Percentiles rank a stretch among this genome's conserved stretches.
Evolutionary conservation across 805 yeast species (phyloP).

Genomic region (Ogataea pini): DNA sequence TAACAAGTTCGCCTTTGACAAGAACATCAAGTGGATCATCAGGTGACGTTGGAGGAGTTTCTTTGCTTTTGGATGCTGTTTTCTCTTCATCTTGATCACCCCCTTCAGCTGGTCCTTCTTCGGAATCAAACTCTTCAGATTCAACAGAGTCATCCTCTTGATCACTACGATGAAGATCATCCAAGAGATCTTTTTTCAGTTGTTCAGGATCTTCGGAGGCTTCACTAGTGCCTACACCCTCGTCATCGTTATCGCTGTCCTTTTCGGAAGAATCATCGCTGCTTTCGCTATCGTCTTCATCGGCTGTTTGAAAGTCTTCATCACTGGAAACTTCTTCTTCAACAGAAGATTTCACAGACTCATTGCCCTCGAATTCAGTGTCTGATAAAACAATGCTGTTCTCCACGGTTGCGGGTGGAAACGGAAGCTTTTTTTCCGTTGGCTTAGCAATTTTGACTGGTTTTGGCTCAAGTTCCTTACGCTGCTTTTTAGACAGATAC

Average conservation of each 20-base stretch:
- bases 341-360: not conserved
- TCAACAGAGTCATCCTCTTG: conserved; percentile 27
- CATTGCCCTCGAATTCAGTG: conserved; percentile 11
- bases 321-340: conserved; percentile 29
- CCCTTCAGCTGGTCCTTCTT: not conserved
- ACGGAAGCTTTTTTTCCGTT: not conserved
- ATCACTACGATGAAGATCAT: conserved; percentile 34
- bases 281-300: conserved; percentile 19
- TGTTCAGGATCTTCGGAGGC: conserved; percentile 22
- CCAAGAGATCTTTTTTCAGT: conserved; percentile 30
- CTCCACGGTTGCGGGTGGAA: not conserved
- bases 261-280: not conserved
- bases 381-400: conserved; percentile 13
- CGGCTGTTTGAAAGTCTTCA: conserved; percentile 35
- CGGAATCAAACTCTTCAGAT: not conserved
- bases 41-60: conserved; percentile 39
- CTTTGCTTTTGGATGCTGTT: conserved; percentile 19
- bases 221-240: conserved; percentile 10
- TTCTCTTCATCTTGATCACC: conserved; percentile 26
- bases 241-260: conserved; percentile 16
- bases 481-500: conserved; percentile 50
- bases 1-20: conserved; percentile 20
- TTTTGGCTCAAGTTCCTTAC: conserved; percentile 31
- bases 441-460: conserved; percentile 15
- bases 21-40: conserved; percentile 28